phyloP scores from a whole-genome alignment of 176 grass and related monocot genomes.

The Hordeum marinum region DNA sequence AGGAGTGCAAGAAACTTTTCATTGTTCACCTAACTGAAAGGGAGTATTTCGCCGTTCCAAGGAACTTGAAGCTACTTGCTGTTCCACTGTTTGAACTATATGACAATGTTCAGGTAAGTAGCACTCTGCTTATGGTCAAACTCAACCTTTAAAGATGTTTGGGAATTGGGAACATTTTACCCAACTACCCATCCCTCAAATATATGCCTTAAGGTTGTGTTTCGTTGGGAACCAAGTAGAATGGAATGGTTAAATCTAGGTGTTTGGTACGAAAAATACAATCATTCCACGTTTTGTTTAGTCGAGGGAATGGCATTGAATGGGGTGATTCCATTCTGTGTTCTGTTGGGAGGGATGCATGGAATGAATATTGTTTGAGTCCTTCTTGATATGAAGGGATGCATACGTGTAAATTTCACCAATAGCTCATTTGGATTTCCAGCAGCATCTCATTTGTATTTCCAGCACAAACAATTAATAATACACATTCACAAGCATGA shows the following conservation, averaged over 20 bases:
- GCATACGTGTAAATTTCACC: background rate
- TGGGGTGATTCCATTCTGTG: background rate
- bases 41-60: constrained; percentile 95
- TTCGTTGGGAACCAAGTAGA: background rate
- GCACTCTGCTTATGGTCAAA: background rate
- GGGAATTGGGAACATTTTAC: background rate
- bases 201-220: background rate
- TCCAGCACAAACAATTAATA: background rate
- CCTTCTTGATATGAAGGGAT: background rate
- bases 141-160: background rate
- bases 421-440: background rate
- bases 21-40: constrained; percentile 89
- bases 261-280: background rate
- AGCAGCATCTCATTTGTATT: background rate
- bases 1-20: constrained; percentile 98
- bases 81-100: constrained; percentile 95
- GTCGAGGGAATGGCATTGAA: background rate
- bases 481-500: background rate
- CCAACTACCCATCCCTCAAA: background rate
- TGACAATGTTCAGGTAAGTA: constrained; percentile 82
- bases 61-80: constrained; percentile 93
- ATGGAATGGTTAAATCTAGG: background rate
- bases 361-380: background rate
- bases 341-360: background rate
- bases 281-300: background rate